Conservation (phyloP, 106 monocot genomes). For the Allium fistulosum region DNA sequence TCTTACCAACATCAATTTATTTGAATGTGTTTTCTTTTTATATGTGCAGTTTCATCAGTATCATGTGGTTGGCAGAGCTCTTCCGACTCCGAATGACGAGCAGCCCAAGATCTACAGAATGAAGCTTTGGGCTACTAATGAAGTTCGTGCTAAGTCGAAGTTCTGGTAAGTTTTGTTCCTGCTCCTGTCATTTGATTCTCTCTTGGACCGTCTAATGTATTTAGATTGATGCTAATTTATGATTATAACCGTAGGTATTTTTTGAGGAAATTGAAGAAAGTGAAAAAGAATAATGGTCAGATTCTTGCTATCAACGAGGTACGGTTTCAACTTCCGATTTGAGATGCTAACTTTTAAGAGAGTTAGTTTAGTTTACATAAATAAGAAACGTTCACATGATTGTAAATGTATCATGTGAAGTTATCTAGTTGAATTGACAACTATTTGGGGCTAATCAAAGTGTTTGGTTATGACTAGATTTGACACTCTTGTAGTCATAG, state of each 20-base stretch:
- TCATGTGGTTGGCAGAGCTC: conserved; percentile 79
- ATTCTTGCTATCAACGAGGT: conserved; percentile 87
- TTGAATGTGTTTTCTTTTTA: too few relatives aligned
- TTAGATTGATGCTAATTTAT: not conserved
- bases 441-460: too few relatives aligned
- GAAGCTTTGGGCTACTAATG: conserved; percentile 89
- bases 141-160: conserved; percentile 80
- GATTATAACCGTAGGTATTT: conserved; percentile 54
- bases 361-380: too few relatives aligned
- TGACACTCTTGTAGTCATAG: too few relatives aligned
- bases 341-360: too few relatives aligned
- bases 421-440: too few relatives aligned
- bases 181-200: not conserved
- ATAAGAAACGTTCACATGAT: too few relatives aligned
- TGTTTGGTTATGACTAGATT: too few relatives aligned
- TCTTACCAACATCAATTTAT: too few relatives aligned
- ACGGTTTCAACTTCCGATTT: not conserved
- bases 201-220: not conserved
- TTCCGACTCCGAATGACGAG: conserved; percentile 57
- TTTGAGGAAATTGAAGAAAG: conserved; percentile 89
- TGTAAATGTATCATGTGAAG: too few relatives aligned
- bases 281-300: conserved; percentile 93
- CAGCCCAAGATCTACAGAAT: conserved; percentile 83
- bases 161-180: conserved; percentile 44
- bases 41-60: conserved; percentile 73